Evolutionary conservation across 192 early-diverging fungal genomes (phyloP), one percentile per base, ranked within the genome.

Genomic region (Gigaspora rosea): DNA sequence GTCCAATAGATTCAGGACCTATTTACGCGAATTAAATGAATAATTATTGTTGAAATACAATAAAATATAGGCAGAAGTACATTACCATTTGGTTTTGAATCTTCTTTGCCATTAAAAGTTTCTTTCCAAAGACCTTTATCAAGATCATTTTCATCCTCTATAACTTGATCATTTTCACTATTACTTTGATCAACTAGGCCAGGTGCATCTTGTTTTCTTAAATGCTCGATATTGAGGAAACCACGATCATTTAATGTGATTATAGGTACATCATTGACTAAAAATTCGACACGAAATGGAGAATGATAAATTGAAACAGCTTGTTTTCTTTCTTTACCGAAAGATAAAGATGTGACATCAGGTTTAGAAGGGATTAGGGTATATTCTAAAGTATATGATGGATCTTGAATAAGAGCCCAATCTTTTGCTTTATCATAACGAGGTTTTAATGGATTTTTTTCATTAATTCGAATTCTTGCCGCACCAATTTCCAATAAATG

Each of bases 1-100:
- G 81, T 16, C 93, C 97, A 82, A 98, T 90, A 0, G 97, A 98
- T 73, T 93, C 90, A 27, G 97, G 96, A 1, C 97, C 93, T 95
- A 68, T 15, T 50, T 36, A 15, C 20, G 10, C 1, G n/a, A 20
- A 61, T 35, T 20, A 15, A 63, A 4, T 35, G 12, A 7, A 47
- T 18, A n/a, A 18, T 15, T 36, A 16, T 66, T 18, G 63, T 7
- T 41, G 0, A 41, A n/a, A 41, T 41, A 41, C 7, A 41, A 7
- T 41, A 41, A 27, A 41, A 41, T 41, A 7, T 41, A 41, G 7
- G 2, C 41, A 41, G 41, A 2, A 20, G 16, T 33, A 18, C 27
- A 47, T 50, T 85, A 93, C 94, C 98, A 79, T 91, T 86, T 9
- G 97, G 97, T 85, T 99, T 99, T n/a, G 91, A 85, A 82, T 99